Conservation (phyloP, 331 rosid genomes). For the Erythrophleum ivorense region DNA sequence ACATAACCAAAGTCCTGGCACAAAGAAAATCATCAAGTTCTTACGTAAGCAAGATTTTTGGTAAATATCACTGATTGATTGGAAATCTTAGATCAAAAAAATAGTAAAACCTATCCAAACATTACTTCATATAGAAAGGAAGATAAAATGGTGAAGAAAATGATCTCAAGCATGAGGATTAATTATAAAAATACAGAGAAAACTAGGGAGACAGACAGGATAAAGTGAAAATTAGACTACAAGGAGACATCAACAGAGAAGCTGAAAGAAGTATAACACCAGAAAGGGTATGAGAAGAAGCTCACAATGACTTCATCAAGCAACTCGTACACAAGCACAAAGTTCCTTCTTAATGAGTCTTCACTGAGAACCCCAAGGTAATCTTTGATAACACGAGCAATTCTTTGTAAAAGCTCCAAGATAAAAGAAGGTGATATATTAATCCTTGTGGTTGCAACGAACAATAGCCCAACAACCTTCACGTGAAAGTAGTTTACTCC, state of each 20-base stretch:
- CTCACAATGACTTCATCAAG: slow-evolving; percentile 95
- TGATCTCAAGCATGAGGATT: slow-evolving; percentile 26
- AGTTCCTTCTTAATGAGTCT: slow-evolving; percentile 81
- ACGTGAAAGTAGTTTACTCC: slow-evolving; percentile 94
- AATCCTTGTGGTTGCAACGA: slow-evolving; percentile 86
- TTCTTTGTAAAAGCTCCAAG: slow-evolving; percentile 88
- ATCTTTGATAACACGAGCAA: slow-evolving; percentile 88
- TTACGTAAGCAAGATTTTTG: slow-evolving; percentile 30
- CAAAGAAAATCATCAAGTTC: slow-evolving; percentile 43
- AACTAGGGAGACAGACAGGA: slow-evolving; percentile 16
- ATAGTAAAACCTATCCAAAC: slow-evolving; percentile 26
- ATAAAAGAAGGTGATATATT: slow-evolving; percentile 79
- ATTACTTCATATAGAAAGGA: neutral
- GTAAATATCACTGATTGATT: slow-evolving; percentile 31
- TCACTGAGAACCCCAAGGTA: slow-evolving; percentile 89
- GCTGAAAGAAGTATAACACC: slow-evolving; percentile 36
- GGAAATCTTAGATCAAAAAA: slow-evolving; percentile 35
- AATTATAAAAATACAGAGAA: slow-evolving; percentile 14
- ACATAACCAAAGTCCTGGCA: slow-evolving; percentile 87
- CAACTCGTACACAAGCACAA: slow-evolving; percentile 88
- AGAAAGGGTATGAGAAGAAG: slow-evolving; percentile 36
- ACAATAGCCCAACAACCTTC: slow-evolving; percentile 85
- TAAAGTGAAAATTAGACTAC: slow-evolving; percentile 33
- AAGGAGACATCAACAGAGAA: slow-evolving; percentile 22
- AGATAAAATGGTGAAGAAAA: slow-evolving; percentile 14